phyloP scores from a whole-genome alignment of 805 yeast genomes.

The Wickerhamiella cacticola region DNA sequence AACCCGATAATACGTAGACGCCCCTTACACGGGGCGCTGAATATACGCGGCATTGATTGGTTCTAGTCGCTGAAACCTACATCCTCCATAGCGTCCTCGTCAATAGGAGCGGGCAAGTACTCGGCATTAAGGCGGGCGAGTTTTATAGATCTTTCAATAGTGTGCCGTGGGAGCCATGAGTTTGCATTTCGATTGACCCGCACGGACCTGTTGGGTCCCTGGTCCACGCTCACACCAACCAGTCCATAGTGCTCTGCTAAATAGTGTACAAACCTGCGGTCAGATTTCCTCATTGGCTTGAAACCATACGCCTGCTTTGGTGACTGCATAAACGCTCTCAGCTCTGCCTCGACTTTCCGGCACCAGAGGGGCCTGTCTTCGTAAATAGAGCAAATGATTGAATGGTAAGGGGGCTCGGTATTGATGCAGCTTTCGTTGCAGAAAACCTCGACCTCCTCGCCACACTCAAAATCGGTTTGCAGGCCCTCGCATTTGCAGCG shows the following conservation, averaged over 20 bases:
- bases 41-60: too few species aligned
- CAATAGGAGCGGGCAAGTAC: neutral
- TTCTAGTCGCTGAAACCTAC: slow-evolving; percentile 8
- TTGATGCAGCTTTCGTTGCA: slow-evolving; percentile 53
- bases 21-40: too few species aligned
- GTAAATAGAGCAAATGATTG: slow-evolving; percentile 34
- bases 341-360: slow-evolving; percentile 40
- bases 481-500: slow-evolving; percentile 56
- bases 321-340: slow-evolving; percentile 38
- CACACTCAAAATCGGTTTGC: slow-evolving; percentile 46
- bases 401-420: slow-evolving; percentile 21
- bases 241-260: slow-evolving; percentile 48
- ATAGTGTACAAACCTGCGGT: slow-evolving; percentile 57
- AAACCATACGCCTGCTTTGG: slow-evolving; percentile 43
- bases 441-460: slow-evolving; percentile 28
- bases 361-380: slow-evolving; percentile 53
- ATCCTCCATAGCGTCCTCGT: slow-evolving; percentile 4
- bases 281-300: slow-evolving; percentile 60
- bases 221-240: slow-evolving; percentile 63
- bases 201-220: slow-evolving; percentile 51
- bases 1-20: too few species aligned
- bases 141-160: slow-evolving; percentile 12
- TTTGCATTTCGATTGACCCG: slow-evolving; percentile 13
- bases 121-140: slow-evolving; percentile 10
- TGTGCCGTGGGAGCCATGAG: slow-evolving; percentile 16